Percentiles rank a stretch among this genome's conserved stretches.
Conservation (phyloP, 768 basidiomycete species). For the Amanita molliuscula region DNA sequence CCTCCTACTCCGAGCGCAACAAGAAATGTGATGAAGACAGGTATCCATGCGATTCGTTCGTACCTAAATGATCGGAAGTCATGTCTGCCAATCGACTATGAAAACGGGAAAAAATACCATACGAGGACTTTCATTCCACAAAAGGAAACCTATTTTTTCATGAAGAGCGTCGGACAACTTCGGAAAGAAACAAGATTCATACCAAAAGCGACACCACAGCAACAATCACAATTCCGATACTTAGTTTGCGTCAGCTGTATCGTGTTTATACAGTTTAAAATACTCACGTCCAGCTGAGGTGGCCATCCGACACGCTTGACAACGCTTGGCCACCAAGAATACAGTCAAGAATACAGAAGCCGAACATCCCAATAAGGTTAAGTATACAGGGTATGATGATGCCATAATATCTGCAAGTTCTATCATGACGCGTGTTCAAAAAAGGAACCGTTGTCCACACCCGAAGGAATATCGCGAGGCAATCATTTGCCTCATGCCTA, state of each 20-base stretch:
- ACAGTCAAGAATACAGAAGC: constrained; percentile 63
- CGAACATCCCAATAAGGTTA: constrained; percentile 54
- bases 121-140: constrained; percentile 41
- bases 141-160: constrained; percentile 34
- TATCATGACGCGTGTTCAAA: not conserved
- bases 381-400: constrained; percentile 49
- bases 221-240: constrained; percentile 78
- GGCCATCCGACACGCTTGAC: constrained; percentile 28
- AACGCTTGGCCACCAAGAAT: constrained; percentile 59
- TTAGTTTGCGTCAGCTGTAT: constrained; percentile 14
- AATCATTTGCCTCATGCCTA: constrained; percentile 84
- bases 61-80: constrained; percentile 30
- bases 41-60: constrained; percentile 69
- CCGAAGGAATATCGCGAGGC: constrained; percentile 38
- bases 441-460: constrained; percentile 11
- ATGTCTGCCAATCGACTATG: not conserved
- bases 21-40: constrained; percentile 63
- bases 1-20: constrained; percentile 68
- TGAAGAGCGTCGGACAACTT: constrained; percentile 7
- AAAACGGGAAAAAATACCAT: constrained; percentile 20
- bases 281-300: constrained; percentile 34
- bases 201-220: constrained; percentile 56
- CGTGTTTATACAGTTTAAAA: not conserved
- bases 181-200: constrained; percentile 25
- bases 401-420: constrained; percentile 44